Evolutionary conservation across 2,329 filamentous ascomycete genomes (phyloP).

Genomic region (Aureobasidium sp.): DNA sequence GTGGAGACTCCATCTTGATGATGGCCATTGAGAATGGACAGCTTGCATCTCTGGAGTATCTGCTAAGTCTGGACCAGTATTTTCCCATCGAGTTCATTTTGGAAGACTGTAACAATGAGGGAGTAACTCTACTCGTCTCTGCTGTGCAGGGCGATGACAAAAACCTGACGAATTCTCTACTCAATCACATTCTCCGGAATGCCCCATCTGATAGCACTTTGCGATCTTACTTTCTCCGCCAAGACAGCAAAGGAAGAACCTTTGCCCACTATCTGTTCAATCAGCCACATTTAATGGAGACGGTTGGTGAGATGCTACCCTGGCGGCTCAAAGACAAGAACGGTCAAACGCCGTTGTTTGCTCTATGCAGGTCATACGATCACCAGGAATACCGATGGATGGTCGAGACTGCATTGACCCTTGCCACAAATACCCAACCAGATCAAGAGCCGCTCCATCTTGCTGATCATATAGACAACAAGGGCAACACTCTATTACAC

Average conservation of each 20-base stretch:
- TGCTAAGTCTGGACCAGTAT: slow-evolving; percentile 69
- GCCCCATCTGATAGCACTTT: slow-evolving; percentile 51
- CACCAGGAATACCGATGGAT: slow-evolving; percentile 79
- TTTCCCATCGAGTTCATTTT: slow-evolving; percentile 67
- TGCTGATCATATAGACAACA: slow-evolving; percentile 85
- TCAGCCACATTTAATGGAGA: slow-evolving; percentile 69
- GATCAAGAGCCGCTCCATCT: slow-evolving; percentile 78
- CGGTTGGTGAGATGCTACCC: slow-evolving; percentile 69
- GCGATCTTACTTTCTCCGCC: slow-evolving; percentile 61
- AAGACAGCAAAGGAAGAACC: slow-evolving; percentile 81
- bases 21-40: slow-evolving; percentile 54
- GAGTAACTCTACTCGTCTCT: slow-evolving; percentile 80
- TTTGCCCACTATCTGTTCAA: slow-evolving; percentile 96
- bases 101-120: slow-evolving; percentile 80
- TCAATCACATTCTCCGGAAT: slow-evolving; percentile 59
- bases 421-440: slow-evolving; percentile 66
- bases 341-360: slow-evolving; percentile 95
- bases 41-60: slow-evolving; percentile 65
- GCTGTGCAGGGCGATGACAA: slow-evolving; percentile 78
- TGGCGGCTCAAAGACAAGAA: slow-evolving; percentile 94
- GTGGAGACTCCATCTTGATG: slow-evolving; percentile 72
- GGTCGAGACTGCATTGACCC: slow-evolving; percentile 73
- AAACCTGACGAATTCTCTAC: slow-evolving; percentile 66
- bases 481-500: slow-evolving; percentile 92
- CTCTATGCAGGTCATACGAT: slow-evolving; percentile 90